phyloP scores from a whole-genome alignment of 495 filamentous ascomycete species.

The Tuber microsphaerosporum region DNA sequence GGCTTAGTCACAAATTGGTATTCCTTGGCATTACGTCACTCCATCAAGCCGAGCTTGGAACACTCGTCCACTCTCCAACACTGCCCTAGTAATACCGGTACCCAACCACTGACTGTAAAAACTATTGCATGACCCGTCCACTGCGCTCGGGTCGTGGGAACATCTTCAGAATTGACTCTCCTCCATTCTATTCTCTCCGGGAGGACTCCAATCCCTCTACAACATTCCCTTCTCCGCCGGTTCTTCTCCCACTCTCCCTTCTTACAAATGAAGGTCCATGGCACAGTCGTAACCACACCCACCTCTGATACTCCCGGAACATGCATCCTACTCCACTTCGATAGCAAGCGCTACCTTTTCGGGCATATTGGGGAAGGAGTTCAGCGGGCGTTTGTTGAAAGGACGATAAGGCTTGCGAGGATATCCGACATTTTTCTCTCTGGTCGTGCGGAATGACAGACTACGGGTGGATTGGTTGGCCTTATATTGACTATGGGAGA shows the following conservation, averaged over 20 bases:
- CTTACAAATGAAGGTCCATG: slow-evolving; percentile 57
- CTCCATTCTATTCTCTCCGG: slow-evolving; percentile 18
- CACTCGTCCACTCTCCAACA: background rate
- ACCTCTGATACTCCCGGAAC: slow-evolving; percentile 85
- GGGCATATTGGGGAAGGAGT: slow-evolving; percentile 77
- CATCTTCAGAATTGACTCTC: slow-evolving; percentile 22
- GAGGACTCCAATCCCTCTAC: slow-evolving; percentile 13
- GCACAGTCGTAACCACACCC: slow-evolving; percentile 70
- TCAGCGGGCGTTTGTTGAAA: slow-evolving; percentile 67
- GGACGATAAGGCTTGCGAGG: slow-evolving; percentile 54
- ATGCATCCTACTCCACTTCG: slow-evolving; percentile 65
- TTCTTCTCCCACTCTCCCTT: slow-evolving; percentile 18
- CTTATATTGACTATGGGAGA: slow-evolving; percentile 78
- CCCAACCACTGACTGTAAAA: background rate
- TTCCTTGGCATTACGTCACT: too few species aligned
- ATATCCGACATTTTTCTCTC: slow-evolving; percentile 72
- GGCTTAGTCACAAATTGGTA: too few species aligned
- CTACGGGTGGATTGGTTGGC: slow-evolving; percentile 72
- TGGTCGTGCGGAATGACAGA: slow-evolving; percentile 66
- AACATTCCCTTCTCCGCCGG: slow-evolving; percentile 8
- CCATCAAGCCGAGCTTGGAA: too few species aligned
- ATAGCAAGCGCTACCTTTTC: slow-evolving; percentile 76
- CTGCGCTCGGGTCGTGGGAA: background rate
- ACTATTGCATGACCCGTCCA: background rate
- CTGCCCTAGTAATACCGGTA: background rate